These are phyloP conservation scores for Psilocybe cyanescens DNA, from an alignment of 768 basidiomycete genomes.

Conservation along the genomic window DNA sequence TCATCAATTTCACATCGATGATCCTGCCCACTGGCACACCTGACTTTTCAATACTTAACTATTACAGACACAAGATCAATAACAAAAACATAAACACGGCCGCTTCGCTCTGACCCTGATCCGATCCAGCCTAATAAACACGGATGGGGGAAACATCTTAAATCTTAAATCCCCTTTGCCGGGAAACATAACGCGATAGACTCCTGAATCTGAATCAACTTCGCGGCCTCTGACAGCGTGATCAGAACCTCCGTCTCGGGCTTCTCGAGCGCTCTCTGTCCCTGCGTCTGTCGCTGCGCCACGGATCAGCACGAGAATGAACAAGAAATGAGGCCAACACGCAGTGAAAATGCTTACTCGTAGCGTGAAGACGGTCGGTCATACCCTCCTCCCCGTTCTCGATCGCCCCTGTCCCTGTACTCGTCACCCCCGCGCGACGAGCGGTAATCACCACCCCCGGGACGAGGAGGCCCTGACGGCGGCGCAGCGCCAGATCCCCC, in stretches of 20 bases:
- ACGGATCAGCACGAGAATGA: conserved; percentile 32
- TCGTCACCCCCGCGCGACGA: conserved; percentile 58
- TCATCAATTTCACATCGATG: conserved; percentile 19
- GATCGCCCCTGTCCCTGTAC: conserved; percentile 66
- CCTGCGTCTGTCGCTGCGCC: conserved; percentile 65
- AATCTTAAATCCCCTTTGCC: conserved; percentile 6
- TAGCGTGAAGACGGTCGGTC: conserved; percentile 74
- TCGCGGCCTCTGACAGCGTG: conserved; percentile 7
- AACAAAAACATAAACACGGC: conserved; percentile 7
- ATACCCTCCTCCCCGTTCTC: conserved; percentile 63
- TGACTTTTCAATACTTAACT: background rate
- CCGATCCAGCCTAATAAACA: conserved; percentile 19
- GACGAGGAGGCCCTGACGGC: conserved; percentile 43
- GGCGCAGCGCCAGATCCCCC: conserved; percentile 34
- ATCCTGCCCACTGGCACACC: background rate
- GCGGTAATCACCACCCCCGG: conserved; percentile 38
- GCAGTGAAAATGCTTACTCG: conserved; percentile 55
- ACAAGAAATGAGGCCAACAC: conserved; percentile 7
- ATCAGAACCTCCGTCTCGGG: conserved; percentile 65
- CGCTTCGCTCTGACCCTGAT: conserved; percentile 5
- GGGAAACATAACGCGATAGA: background rate
- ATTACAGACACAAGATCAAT: background rate
- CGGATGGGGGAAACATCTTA: conserved; percentile 18
- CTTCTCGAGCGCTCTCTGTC: conserved; percentile 78
- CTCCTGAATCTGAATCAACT: background rate